phyloP scores from a whole-genome alignment of 108 stramenopile genomes.

The Bacterosira constricta region DNA sequence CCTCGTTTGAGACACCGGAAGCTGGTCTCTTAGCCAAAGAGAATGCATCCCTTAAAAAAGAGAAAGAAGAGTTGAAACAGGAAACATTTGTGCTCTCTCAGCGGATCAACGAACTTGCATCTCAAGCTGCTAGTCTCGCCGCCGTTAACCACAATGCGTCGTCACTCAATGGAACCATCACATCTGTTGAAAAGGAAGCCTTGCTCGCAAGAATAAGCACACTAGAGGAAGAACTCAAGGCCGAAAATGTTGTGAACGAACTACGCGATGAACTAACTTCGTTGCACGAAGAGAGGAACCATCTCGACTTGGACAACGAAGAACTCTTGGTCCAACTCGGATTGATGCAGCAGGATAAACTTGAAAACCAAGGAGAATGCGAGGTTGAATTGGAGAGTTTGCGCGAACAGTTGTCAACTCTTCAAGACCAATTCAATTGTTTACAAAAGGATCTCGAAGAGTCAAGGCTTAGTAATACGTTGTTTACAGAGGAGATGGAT shows the following conservation, averaged over 20 bases:
- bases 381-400: slow-evolving; percentile 30
- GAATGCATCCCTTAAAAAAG: slow-evolving; percentile 17
- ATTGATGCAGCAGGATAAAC: slow-evolving; percentile 69
- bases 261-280: slow-evolving; percentile 50
- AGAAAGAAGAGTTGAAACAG: slow-evolving; percentile 20
- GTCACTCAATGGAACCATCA: slow-evolving; percentile 1
- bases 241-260: slow-evolving; percentile 34
- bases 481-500: background rate
- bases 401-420: slow-evolving; percentile 28
- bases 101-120: slow-evolving; percentile 17
- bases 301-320: slow-evolving; percentile 72
- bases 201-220: slow-evolving; percentile 28
- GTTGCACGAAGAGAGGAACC: slow-evolving; percentile 51
- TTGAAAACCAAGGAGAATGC: slow-evolving; percentile 45
- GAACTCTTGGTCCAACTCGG: slow-evolving; percentile 85
- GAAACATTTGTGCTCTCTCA: slow-evolving; percentile 14
- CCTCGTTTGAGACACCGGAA: slow-evolving; percentile 15
- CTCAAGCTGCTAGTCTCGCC: background rate
- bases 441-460: slow-evolving; percentile 33
- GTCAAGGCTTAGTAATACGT: background rate
- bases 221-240: slow-evolving; percentile 36
- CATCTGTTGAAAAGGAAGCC: slow-evolving; percentile 22
- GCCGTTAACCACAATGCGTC: background rate
- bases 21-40: slow-evolving; percentile 10
- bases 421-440: slow-evolving; percentile 15